Evolutionary conservation across 139 green algal genomes (phyloP).

Genomic region (Tetraselmis chui): DNA sequence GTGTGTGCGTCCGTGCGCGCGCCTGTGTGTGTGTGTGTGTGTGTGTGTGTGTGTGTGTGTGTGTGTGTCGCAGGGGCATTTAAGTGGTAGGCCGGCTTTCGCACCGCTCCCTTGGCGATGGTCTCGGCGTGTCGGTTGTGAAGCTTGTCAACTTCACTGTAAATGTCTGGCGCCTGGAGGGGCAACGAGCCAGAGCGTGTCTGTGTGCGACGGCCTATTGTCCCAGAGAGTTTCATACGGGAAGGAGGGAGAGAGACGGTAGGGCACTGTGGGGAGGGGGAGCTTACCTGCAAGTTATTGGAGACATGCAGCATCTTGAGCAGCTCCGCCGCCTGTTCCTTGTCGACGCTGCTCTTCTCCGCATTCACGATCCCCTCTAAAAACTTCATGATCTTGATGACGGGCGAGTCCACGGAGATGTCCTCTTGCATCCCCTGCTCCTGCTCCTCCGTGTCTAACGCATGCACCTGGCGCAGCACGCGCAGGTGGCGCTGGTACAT

Average conservation of each 20-base stretch:
- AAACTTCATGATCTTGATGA: slow-evolving; percentile 1
- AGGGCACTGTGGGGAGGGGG: not conserved
- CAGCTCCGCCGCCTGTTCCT: not conserved
- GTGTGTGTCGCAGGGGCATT: too few relatives aligned
- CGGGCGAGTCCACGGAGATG: not conserved
- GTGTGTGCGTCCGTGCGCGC: too few relatives aligned
- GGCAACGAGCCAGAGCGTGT: not conserved
- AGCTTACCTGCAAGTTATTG: not conserved
- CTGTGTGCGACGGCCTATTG: too few relatives aligned
- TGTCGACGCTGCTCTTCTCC: too few relatives aligned
- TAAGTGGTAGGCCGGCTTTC: too few relatives aligned
- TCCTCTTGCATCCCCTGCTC: too few relatives aligned
- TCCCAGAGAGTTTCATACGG: too few relatives aligned
- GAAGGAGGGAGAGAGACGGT: too few relatives aligned
- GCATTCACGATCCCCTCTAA: too few relatives aligned
- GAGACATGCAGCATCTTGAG: not conserved
- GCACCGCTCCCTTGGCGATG: too few relatives aligned
- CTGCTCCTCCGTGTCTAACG: not conserved
- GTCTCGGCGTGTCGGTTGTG: not conserved
- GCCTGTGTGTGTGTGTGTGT: too few relatives aligned
- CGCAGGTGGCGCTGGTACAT: not conserved
- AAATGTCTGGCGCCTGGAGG: not conserved
- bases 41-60: too few relatives aligned
- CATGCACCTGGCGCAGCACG: not conserved
- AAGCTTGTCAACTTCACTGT: not conserved